Percentiles rank a stretch among this genome's conserved stretches.
Conservation (phyloP, 495 filamentous ascomycete species). For the Penicillium lividum region DNA sequence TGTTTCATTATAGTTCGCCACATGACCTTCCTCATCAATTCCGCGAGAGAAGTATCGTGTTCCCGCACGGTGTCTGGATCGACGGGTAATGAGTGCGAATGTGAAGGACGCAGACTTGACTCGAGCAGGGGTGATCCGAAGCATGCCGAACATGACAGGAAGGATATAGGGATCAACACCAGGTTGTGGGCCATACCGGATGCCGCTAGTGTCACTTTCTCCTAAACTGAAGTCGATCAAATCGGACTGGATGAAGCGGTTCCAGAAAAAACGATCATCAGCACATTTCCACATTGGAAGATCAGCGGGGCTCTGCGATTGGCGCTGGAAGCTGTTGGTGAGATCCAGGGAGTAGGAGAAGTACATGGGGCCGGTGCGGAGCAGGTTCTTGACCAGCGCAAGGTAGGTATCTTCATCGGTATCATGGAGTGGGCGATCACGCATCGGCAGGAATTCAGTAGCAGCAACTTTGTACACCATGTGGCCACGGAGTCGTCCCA, state of each 20-base stretch:
- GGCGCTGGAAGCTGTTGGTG: slow-evolving; percentile 92
- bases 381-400: slow-evolving; percentile 68
- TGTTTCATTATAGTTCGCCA: slow-evolving; percentile 97
- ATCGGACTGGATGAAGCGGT: slow-evolving; percentile 86
- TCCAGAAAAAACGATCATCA: slow-evolving; percentile 99
- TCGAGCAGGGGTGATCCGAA: slow-evolving; percentile 78
- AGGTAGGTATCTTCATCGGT: slow-evolving; percentile 91
- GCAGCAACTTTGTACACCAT: slow-evolving; percentile 89
- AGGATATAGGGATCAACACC: slow-evolving; percentile 90
- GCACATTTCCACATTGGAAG: slow-evolving; percentile 86
- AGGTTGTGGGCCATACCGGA: slow-evolving; percentile 66
- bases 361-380: slow-evolving; percentile 89
- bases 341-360: slow-evolving; percentile 96
- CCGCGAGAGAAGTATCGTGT: slow-evolving; percentile 94
- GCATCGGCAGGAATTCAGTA: slow-evolving; percentile 92
- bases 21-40: slow-evolving; percentile 89
- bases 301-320: slow-evolving; percentile 66
- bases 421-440: slow-evolving; percentile 87
- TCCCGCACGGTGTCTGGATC: slow-evolving; percentile 81
- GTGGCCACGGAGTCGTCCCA: slow-evolving; percentile 88
- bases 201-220: slow-evolving; percentile 38
- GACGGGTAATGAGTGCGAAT: slow-evolving; percentile 81
- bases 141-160: slow-evolving; percentile 91
- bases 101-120: slow-evolving; percentile 83
- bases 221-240: slow-evolving; percentile 79